Conservation (phyloP, 305 asterid species). For the Petunia hybrid region DNA sequence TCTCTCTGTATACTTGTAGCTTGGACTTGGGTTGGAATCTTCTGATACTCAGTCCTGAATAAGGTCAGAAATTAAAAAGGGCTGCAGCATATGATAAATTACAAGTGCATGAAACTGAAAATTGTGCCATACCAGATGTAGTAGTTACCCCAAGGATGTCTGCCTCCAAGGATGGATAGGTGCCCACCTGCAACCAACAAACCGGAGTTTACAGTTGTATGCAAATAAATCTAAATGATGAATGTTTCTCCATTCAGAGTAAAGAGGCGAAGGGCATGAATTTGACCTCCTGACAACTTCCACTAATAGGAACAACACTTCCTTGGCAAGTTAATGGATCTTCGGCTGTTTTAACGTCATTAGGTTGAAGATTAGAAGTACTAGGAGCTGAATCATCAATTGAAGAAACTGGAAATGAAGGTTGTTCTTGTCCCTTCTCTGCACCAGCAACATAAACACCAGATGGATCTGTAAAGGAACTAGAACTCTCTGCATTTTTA, state of each 20-base stretch:
- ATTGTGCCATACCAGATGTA: slow-evolving; percentile 54
- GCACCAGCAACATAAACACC: slow-evolving; percentile 33
- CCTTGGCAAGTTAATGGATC: slow-evolving; percentile 49
- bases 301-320: slow-evolving; percentile 48
- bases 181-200: slow-evolving; percentile 58
- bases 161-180: slow-evolving; percentile 45
- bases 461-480: slow-evolving; percentile 49
- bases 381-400: slow-evolving; percentile 41
- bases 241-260: slow-evolving; percentile 10
- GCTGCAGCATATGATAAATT: slow-evolving; percentile 30
- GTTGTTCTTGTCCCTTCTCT: slow-evolving; percentile 41
- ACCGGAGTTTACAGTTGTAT: slow-evolving; percentile 20
- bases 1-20: slow-evolving; percentile 43
- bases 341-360: slow-evolving; percentile 44
- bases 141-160: slow-evolving; percentile 48
- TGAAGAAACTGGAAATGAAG: slow-evolving; percentile 40
- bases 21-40: slow-evolving; percentile 63
- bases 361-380: slow-evolving; percentile 40
- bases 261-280: slow-evolving; percentile 2
- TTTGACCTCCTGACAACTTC: slow-evolving; percentile 29
- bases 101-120: slow-evolving; percentile 24
- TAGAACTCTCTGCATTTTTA: slow-evolving; percentile 40
- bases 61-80: slow-evolving; percentile 33
- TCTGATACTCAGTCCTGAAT: slow-evolving; percentile 53
- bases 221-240: slow-evolving; percentile 3